phyloP scores from a whole-genome alignment of 306 rosid genomes.

The Lathyrus oleraceus region DNA sequence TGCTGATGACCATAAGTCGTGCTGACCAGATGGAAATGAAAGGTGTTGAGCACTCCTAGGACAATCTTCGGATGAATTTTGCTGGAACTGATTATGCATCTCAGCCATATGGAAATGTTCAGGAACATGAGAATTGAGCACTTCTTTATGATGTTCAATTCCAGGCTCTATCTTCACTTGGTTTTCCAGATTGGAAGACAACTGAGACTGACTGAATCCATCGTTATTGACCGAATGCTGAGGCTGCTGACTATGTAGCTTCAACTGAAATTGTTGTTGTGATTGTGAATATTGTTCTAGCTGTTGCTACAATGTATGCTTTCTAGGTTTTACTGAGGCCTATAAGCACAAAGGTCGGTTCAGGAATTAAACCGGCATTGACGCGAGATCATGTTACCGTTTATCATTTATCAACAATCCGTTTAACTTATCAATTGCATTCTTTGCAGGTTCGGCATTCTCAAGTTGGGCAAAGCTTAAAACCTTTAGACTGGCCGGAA shows the following conservation, averaged over 20 bases:
- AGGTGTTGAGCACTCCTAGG: slow-evolving; percentile 59
- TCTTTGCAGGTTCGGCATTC: no score
- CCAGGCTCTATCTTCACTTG: slow-evolving; percentile 73
- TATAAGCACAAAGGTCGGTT: no score
- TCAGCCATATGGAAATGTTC: slow-evolving; percentile 73
- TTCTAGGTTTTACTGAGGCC: no score
- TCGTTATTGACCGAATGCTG: slow-evolving; percentile 62
- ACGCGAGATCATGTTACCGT: no score
- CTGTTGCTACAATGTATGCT: no score
- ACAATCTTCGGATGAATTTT: slow-evolving; percentile 56
- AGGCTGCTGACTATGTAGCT: slow-evolving; percentile 65
- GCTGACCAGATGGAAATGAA: slow-evolving; percentile 58
- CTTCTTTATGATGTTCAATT: slow-evolving; percentile 64
- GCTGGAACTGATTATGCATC: slow-evolving; percentile 77
- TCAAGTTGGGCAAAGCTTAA: no score
- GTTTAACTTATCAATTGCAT: no score
- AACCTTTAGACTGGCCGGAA: no score
- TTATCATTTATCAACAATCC: no score
- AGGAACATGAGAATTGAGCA: slow-evolving; percentile 50
- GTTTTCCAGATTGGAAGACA: slow-evolving; percentile 55
- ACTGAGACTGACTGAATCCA: slow-evolving; percentile 63
- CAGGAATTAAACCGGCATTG: no score
- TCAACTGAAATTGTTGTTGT: slow-evolving; percentile 59
- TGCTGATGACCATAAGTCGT: slow-evolving; percentile 52
- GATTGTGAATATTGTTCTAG: slow-evolving; percentile 59